Conservation (phyloP, 2,329 filamentous ascomycete genomes). For the Magnaporthiopsis incrustans region DNA sequence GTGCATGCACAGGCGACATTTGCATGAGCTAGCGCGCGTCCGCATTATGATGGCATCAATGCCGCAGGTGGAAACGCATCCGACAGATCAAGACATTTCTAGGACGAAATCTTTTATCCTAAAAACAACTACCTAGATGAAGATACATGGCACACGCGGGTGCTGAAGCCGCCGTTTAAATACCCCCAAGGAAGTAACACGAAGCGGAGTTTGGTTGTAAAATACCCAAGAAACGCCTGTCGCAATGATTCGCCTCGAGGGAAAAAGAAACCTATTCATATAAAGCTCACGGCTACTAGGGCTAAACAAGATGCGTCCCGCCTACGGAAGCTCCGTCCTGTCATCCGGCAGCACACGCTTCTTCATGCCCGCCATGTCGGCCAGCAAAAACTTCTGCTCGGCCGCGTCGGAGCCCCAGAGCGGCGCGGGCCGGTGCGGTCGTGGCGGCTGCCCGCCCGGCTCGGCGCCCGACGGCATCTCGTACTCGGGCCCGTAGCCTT, state of each 20-base stretch:
- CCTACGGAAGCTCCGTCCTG: not conserved
- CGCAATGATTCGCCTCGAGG: not conserved
- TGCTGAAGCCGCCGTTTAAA: too few species aligned
- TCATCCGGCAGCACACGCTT: not conserved
- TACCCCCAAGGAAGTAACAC: too few species aligned
- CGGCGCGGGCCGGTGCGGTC: not conserved
- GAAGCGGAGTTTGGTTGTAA: not conserved
- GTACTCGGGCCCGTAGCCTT: slow-evolving; percentile 8
- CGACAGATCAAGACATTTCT: too few species aligned
- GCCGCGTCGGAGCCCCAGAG: not conserved
- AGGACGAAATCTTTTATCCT: too few species aligned
- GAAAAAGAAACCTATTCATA: not conserved
- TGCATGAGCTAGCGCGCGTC: too few species aligned
- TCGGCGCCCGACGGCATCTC: slow-evolving; percentile 3
- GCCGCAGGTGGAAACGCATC: too few species aligned
- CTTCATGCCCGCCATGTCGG: slow-evolving; percentile 1
- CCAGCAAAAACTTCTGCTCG: slow-evolving; percentile 6
- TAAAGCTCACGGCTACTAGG: too few species aligned
- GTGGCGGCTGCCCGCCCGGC: not conserved
- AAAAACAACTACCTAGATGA: too few species aligned
- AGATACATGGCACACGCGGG: too few species aligned
- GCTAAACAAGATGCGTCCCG: too few species aligned
- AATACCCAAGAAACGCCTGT: not conserved
- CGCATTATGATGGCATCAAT: too few species aligned
- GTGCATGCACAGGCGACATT: too few species aligned